Conservation (phyloP, 2,329 filamentous ascomycete genomes). For the Penicillium digitatum region DNA sequence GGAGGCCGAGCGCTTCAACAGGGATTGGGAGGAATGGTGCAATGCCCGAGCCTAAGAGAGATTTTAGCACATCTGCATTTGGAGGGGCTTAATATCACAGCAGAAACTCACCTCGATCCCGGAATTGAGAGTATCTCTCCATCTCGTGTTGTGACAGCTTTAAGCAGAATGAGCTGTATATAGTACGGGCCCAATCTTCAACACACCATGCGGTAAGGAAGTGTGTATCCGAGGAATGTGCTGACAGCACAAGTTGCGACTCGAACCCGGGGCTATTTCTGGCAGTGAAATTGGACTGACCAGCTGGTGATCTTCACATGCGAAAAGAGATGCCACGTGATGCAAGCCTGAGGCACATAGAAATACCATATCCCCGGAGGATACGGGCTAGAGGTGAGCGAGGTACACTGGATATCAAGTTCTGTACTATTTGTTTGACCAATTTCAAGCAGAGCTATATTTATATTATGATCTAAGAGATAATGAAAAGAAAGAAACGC, state of each 20-base stretch:
- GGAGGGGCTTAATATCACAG: conserved; percentile 10
- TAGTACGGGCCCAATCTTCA: not conserved
- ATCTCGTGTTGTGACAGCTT: conserved; percentile 46
- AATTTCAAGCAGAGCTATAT: not conserved
- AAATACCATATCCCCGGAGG: not conserved
- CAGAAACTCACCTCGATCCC: conserved; percentile 67
- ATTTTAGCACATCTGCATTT: not conserved
- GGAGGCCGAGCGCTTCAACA: conserved; percentile 59
- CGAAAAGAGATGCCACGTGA: conserved; percentile 2
- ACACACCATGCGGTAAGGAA: not conserved
- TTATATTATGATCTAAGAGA: not conserved
- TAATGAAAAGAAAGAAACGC: not conserved
- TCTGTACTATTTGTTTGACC: not conserved
- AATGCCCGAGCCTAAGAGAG: conserved; percentile 79
- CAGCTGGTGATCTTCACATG: conserved; percentile 10
- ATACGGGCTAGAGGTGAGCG: not conserved
- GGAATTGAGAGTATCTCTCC: conserved; percentile 94
- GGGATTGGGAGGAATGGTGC: conserved; percentile 87
- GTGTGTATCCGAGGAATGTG: not conserved
- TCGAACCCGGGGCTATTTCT: not conserved
- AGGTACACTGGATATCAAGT: too few species aligned
- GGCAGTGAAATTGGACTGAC: not conserved
- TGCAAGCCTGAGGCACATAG: not conserved
- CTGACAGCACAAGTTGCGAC: not conserved
- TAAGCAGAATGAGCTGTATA: not conserved